Base-by-base conservation (phyloP, 768 basidiomycete species). In the Macrolepiota dolichaula region DNA sequence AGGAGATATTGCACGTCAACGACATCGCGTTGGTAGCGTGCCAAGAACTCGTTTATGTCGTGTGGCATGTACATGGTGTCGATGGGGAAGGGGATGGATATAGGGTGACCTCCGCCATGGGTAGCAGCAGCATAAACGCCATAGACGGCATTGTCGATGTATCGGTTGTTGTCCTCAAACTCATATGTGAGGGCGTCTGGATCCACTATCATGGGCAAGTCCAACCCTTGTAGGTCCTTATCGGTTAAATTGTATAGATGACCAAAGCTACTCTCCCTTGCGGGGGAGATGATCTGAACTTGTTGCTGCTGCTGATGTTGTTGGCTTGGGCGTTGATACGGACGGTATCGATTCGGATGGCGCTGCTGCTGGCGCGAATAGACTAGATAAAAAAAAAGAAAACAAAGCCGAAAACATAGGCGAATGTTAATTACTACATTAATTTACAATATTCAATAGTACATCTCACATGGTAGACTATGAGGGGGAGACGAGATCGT, bases 1-100 rank as follows among this genome's bases (percentile, higher is more conserved):
- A 91, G 81, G 3, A 90, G 74, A 68, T 91, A 92, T 67, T 92
- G 89, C 60, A 85, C 79, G 38, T 77, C 77, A 55, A 91, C 79
- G 36, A 92, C 88, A 46, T 83, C 76, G 49, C 76, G 69, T 68
- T 88, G 79, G 69, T 92, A 92, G 57, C 85, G 67, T 11, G 68
- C 61, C 42, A 79, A 62, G 5, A 75, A 69, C 1, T 69, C 51
- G 59, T 75, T 68, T 53, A 72, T 52, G n/a, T 72, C 9, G 55
- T 44, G 19, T 44, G 42, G 6, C 19, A 19, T n/a, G n/a, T 44
- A 44, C 19, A 13, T 17, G 42, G 42, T 15, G 10, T 44, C 42
- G 19, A 44, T 17, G 22, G 65, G 47, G 51, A 62, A 62, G 46
- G 51, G 61, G 55, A 53, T 35, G 54, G 44, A 27, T 32, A 54